These are phyloP conservation scores for Schizophyllum amplum DNA, from an alignment of 1,284 basidiomycete genomes.

Conservation along the genomic window DNA sequence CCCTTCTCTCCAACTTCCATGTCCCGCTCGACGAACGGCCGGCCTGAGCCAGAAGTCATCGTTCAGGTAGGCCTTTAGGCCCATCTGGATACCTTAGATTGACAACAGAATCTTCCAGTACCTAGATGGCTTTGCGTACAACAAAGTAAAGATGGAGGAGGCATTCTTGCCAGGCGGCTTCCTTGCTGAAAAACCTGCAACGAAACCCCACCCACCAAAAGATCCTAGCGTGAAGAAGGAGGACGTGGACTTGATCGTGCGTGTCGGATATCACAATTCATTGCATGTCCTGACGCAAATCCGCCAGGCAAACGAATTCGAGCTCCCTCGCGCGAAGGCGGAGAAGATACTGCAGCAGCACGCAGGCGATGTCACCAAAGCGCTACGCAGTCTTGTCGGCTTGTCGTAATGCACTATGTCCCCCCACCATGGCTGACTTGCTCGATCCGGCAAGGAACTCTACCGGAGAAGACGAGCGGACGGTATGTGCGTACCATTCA, in stretches of 20 bases:
- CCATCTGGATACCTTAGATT: not conserved
- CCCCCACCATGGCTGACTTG: no score
- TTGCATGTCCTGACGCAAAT: not conserved
- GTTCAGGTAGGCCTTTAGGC: conserved; percentile 41
- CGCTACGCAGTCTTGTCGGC: conserved; percentile 29
- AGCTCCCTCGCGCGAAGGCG: conserved; percentile 49
- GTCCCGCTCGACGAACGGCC: conserved; percentile 38
- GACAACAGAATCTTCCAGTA: conserved; percentile 31
- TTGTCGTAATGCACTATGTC: conserved; percentile 3
- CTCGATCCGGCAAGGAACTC: no score
- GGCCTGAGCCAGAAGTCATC: conserved; percentile 61
- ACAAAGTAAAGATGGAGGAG: conserved; percentile 58
- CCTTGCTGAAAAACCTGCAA: conserved; percentile 39
- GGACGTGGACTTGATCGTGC: conserved; percentile 57
- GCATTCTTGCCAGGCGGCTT: conserved; percentile 47
- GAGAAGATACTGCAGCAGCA: conserved; percentile 47
- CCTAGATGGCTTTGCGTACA: conserved; percentile 56
- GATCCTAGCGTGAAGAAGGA: conserved; percentile 42
- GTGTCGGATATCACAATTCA: conserved; percentile 16
- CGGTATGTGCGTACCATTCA: no score
- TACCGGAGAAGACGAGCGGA: no score
- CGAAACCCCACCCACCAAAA: conserved; percentile 27
- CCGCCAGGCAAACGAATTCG: conserved; percentile 52
- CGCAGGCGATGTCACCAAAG: conserved; percentile 34
- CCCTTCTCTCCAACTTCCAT: conserved; percentile 6